Percentiles rank a stretch among this genome's conserved stretches.
These are phyloP conservation scores for Misopates orontium DNA, from an alignment of 257 asterid species.

Conservation along the genomic window DNA sequence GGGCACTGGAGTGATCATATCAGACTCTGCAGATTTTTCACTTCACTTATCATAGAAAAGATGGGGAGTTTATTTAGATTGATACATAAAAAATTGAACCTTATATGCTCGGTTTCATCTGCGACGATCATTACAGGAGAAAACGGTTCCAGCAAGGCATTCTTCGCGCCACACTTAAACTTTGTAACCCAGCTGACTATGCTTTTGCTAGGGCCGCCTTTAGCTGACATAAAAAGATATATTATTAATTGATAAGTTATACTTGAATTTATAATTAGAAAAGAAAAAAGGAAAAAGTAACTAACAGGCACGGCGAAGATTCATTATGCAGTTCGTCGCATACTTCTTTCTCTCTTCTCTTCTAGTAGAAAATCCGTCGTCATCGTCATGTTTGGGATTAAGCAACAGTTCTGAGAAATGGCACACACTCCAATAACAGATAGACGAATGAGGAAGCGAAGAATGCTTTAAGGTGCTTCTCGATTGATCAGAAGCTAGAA, in stretches of 20 bases:
- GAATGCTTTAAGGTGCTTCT: constrained; percentile 73
- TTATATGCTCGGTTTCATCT: constrained; percentile 79
- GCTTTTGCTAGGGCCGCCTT: constrained; percentile 68
- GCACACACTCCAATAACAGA: constrained; percentile 89
- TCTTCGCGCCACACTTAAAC: constrained; percentile 76
- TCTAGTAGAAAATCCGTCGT: constrained; percentile 58
- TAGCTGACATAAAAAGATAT: constrained; percentile 48
- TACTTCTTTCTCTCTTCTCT: constrained; percentile 78
- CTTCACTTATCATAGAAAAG: neutral
- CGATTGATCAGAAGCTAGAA: constrained; percentile 70
- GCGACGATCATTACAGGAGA: constrained; percentile 80
- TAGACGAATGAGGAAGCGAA: constrained; percentile 83
- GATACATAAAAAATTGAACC: constrained; percentile 35
- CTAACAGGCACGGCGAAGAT: constrained; percentile 11
- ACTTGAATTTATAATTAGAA: no score
- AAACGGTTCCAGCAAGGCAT: constrained; percentile 77
- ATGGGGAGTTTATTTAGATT: no score
- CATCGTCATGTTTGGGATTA: constrained; percentile 73
- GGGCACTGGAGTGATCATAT: no score
- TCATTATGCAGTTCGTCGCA: constrained; percentile 61
- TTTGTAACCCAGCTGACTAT: constrained; percentile 95
- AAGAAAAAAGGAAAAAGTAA: neutral
- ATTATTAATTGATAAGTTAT: neutral
- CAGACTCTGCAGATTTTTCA: neutral
- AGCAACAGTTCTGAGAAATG: constrained; percentile 95